Percentiles rank a stretch among this genome's conserved stretches.
These are phyloP conservation scores for Dipteronia dyeriana DNA, from an alignment of 345 rosid species.

Conservation along the genomic window DNA sequence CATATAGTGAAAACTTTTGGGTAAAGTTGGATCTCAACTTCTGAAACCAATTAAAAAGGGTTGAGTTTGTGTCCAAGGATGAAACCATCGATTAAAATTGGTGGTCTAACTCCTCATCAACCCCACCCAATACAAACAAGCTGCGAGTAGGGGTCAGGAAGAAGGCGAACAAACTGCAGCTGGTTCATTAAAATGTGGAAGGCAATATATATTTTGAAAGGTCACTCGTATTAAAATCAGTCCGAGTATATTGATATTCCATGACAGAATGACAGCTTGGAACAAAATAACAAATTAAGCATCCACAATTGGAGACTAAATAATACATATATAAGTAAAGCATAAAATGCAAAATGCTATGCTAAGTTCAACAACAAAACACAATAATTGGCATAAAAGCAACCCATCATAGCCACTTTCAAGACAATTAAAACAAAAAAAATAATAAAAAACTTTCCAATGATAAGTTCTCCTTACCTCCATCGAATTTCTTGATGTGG, in stretches of 20 bases:
- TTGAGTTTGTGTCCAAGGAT: neutral
- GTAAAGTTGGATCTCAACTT: neutral
- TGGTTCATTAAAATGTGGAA: neutral
- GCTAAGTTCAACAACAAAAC: neutral
- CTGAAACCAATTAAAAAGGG: neutral
- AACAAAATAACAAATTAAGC: conserved; percentile 12
- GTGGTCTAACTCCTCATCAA: neutral
- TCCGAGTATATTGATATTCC: neutral
- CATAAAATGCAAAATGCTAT: neutral
- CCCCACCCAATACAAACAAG: neutral
- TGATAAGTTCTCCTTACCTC: conserved; percentile 50
- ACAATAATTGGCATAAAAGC: neutral
- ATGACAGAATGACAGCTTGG: neutral
- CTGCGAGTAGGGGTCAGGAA: neutral
- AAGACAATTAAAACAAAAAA: neutral
- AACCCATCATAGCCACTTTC: conserved; percentile 8
- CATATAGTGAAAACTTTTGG: neutral
- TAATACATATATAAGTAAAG: neutral
- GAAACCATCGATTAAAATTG: neutral
- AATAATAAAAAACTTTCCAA: neutral
- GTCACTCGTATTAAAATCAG: neutral
- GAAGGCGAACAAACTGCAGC: neutral
- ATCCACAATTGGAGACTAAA: neutral
- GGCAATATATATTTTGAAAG: neutral
- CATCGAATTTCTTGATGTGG: conserved; percentile 58